Base-by-base conservation (phyloP, 805 yeast genomes). In the Kluyveromyces aestuarii region DNA sequence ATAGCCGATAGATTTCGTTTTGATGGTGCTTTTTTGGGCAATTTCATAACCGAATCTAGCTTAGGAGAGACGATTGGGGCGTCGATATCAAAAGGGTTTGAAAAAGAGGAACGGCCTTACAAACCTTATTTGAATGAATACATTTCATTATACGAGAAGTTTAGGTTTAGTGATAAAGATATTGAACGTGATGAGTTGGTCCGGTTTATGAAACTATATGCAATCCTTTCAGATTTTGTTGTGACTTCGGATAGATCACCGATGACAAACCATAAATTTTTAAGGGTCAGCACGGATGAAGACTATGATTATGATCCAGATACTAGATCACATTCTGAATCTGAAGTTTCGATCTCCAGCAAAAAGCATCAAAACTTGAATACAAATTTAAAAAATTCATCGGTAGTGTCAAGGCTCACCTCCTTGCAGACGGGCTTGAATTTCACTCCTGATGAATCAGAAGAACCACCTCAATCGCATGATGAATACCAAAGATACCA, bases 131-230 rank as follows among this genome's bases (percentile, higher is more conserved):
- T 43, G 27, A 52, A 56, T 33, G 61, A 68, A 36, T 76, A 76
- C 51, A 67, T 80, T 4, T 69, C 68, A 3, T 62, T 77, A 13
- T 89, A 87, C 66, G 96, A 89, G 55, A 68, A 70, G 45, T 71
- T 83, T 37, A 70, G 87, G 50, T 89, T 80, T 63, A 77, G 91
- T 6, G 84, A 86, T 2, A 63, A 70, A 17, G 72, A 79, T 16
- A 77, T 87, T 16, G 64, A 75, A 1, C 80, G 82, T 53, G 70
- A 67, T 4, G 83, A 82, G 39, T 79, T 89, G 57, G 64, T 77
- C 27, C 73, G 70, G 40, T 80, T 87, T 58, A 76, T 88, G 72
- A 72, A 71, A 41, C 55, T 67, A 5, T 72, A 67, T 7, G 62
- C 70, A 8, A 64, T 57, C 35, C 63, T 70, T 41, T 55, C 65